Conservation (phyloP, 2,329 filamentous ascomycete genomes). For the Penicillium sp. region DNA sequence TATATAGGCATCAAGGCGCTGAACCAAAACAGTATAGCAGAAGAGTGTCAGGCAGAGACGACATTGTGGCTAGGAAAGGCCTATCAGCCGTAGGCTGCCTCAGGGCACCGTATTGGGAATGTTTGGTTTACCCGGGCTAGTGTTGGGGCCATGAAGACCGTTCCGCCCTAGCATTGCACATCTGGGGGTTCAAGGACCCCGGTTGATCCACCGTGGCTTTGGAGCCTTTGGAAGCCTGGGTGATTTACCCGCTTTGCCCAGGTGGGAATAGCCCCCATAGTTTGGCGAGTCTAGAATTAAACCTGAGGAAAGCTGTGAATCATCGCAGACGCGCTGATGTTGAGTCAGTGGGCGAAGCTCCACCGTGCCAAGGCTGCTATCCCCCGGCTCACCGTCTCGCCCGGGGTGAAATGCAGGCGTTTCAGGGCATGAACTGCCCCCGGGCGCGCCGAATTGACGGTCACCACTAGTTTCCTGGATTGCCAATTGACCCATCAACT, state of each 20-base stretch:
- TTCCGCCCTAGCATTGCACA: background rate
- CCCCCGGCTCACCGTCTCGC: conserved; percentile 13
- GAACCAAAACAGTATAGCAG: background rate
- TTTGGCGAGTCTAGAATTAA: background rate
- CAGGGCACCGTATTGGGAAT: conserved; percentile 16
- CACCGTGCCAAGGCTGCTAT: conserved; percentile 16
- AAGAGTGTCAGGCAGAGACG: conserved; percentile 9
- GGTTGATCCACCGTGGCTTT: background rate
- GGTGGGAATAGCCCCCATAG: conserved; percentile 1
- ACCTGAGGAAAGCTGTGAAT: conserved; percentile 4
- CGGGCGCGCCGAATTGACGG: conserved; percentile 17
- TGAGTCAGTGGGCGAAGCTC: conserved; percentile 14
- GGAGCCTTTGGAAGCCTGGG: background rate
- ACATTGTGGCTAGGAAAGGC: conserved; percentile 8
- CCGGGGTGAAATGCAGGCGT: conserved; percentile 3
- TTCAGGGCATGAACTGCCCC: background rate
- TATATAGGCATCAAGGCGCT: conserved; percentile 4
- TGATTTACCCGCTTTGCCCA: conserved; percentile 6
- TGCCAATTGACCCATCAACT: conserved; percentile 4
- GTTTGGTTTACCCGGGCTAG: conserved; percentile 7
- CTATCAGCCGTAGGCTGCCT: conserved; percentile 19
- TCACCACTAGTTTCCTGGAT: conserved; percentile 1
- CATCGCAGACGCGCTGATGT: conserved; percentile 2
- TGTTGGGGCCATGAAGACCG: conserved; percentile 6
- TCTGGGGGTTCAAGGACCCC: background rate